Conservation (phyloP, 805 yeast genomes). For the Candida oleophila region DNA sequence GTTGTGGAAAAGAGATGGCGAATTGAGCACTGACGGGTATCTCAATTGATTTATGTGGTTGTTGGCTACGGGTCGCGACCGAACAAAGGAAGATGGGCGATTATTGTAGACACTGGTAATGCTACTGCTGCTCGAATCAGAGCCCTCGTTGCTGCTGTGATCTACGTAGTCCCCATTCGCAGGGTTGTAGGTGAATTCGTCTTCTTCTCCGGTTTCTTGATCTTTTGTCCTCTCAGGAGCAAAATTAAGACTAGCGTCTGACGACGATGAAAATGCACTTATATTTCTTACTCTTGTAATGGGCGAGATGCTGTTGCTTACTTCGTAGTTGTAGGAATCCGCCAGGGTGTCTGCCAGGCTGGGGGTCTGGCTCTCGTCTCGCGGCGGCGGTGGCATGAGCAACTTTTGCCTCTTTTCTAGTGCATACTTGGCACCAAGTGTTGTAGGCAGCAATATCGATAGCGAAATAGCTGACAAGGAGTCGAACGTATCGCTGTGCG, state of each 20-base stretch:
- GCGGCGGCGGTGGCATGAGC: slow-evolving; percentile 28
- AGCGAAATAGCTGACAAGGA: slow-evolving; percentile 10
- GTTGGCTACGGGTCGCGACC: background rate
- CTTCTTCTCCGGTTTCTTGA: background rate
- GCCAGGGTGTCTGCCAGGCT: background rate
- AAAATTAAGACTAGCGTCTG: slow-evolving; percentile 12
- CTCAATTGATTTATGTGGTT: background rate
- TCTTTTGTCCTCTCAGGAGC: background rate
- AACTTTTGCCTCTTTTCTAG: slow-evolving; percentile 24
- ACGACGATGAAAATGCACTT: slow-evolving; percentile 12
- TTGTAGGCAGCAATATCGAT: slow-evolving; percentile 34
- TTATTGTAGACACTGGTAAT: background rate
- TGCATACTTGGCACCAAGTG: slow-evolving; percentile 42
- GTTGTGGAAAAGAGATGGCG: background rate
- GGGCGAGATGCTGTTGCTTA: slow-evolving; percentile 7
- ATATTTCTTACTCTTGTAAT: slow-evolving; percentile 9
- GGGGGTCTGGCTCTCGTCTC: slow-evolving; percentile 8
- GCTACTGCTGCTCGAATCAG: slow-evolving; percentile 5
- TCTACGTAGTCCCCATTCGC: slow-evolving; percentile 12
- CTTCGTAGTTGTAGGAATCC: background rate
- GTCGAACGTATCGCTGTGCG: background rate
- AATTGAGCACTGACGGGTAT: slow-evolving; percentile 1
- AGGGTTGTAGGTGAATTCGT: slow-evolving; percentile 18
- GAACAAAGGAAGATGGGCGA: background rate
- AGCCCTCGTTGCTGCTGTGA: slow-evolving; percentile 6